Base-by-base conservation (phyloP, 2,329 filamentous ascomycete genomes). In the Scorias spongiosa region DNA sequence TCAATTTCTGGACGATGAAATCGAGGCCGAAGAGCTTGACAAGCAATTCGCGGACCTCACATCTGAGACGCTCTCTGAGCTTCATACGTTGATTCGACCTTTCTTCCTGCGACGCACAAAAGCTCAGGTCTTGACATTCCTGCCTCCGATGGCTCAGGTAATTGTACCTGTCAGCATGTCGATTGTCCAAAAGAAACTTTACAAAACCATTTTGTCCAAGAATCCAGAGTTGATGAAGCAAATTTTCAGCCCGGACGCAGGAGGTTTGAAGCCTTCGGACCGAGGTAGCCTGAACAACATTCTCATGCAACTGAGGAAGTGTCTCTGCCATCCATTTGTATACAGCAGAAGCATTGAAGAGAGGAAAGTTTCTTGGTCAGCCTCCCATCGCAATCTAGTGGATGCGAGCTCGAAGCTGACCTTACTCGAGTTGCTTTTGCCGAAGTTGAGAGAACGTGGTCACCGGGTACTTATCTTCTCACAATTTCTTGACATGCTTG, bases 141-240 rank as follows among this genome's bases (percentile, higher is more conserved):
- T 98, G 9, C 91, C 91, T 1, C 81, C 89, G 0, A 87, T 98
- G 76, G 81, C 84, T 1, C 89, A 96, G 56, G 87, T 98, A 53
- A 96, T 98, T 48, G 67, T 98, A 4, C 91, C 91, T 0, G 80
- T 98, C n/a, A 88, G 84, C 2, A 95, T 96, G 88, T 88, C 84
- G 1, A 71, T 86, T 11, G 69, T 98, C 10, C 93, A 98, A 59
- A 91, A 94, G 67, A 91, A 86, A 58, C 72, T 98, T 0, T 94
- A 91, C 66, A 91, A 88, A 58, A 93, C 84, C 2, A 95, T 98
- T 53, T 75, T 98, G 54, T 78, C 84, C 11, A 91, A 93, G 61
- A 94, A 93, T 48, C 83, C 88, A 0, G 76, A 93, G 43, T 72
- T 98, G 8, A 88, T 98, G 57, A 81, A 81, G 51, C 77, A 88